Conservation (phyloP, 2,329 filamentous ascomycete species). For the Talaromyces pinophilus region DNA sequence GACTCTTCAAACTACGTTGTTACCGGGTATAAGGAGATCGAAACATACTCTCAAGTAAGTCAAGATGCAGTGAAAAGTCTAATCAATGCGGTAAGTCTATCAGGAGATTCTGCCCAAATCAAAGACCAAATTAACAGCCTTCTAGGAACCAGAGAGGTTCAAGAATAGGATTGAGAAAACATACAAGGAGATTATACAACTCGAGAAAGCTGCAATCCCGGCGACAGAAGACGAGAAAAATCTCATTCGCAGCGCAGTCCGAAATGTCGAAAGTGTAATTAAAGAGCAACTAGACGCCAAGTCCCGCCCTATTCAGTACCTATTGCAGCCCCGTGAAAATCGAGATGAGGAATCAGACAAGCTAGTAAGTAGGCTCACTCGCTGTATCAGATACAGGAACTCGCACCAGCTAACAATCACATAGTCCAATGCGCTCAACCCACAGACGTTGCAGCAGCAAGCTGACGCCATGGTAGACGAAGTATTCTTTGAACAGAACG, state of each 20-base stretch:
- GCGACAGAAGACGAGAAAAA: not conserved
- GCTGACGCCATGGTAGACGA: not conserved
- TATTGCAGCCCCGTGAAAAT: not conserved
- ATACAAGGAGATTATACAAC: not conserved
- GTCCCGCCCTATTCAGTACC: not conserved
- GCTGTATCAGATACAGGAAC: not conserved
- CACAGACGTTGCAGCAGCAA: not conserved
- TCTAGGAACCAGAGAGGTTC: not conserved
- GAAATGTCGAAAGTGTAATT: not conserved
- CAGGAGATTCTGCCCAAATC: not conserved
- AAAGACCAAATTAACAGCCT: not conserved
- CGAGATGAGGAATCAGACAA: not conserved
- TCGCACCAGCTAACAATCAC: not conserved
- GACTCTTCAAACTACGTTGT: not conserved
- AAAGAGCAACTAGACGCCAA: not conserved
- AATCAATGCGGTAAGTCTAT: not conserved
- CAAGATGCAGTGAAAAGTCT: not conserved
- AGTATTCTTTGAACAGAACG: not conserved
- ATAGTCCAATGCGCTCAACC: not conserved
- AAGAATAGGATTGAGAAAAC: not conserved
- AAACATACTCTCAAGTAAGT: not conserved
- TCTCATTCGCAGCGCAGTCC: not conserved
- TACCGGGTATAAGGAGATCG: not conserved
- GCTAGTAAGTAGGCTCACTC: not conserved
- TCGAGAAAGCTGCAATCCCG: not conserved